Conservation (phyloP, 306 rosid species). For the Dicorynia guianensis region DNA sequence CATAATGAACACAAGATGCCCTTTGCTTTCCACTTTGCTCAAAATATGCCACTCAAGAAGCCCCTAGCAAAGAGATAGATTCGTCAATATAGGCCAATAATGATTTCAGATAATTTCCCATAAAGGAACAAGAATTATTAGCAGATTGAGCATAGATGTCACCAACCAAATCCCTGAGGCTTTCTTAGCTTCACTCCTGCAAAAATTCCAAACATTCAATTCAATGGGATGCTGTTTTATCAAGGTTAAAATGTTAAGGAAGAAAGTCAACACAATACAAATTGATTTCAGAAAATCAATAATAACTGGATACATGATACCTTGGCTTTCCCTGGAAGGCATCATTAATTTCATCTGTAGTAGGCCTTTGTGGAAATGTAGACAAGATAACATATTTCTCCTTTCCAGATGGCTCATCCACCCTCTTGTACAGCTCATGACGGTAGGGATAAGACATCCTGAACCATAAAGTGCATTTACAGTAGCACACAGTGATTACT, state of each 20-base stretch:
- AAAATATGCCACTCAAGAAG: slow-evolving; percentile 62
- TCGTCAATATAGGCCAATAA: slow-evolving; percentile 13
- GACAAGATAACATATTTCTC: slow-evolving; percentile 75
- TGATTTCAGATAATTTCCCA: neutral
- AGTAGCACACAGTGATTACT: neutral
- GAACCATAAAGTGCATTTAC: slow-evolving; percentile 16
- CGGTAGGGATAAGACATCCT: slow-evolving; percentile 75
- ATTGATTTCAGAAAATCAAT: neutral
- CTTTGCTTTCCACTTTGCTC: slow-evolving; percentile 30
- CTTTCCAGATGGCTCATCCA: slow-evolving; percentile 72
- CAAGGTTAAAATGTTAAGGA: slow-evolving; percentile 21
- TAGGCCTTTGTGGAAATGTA: slow-evolving; percentile 62
- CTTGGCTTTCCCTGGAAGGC: slow-evolving; percentile 77
- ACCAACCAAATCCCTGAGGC: slow-evolving; percentile 76
- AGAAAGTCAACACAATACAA: neutral
- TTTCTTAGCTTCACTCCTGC: slow-evolving; percentile 62
- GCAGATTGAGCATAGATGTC: slow-evolving; percentile 7
- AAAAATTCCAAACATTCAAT: slow-evolving; percentile 35
- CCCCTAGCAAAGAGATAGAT: slow-evolving; percentile 56
- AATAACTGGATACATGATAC: slow-evolving; percentile 36
- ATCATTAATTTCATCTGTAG: slow-evolving; percentile 69
- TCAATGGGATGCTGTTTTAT: neutral
- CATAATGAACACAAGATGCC: neutral
- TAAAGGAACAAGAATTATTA: neutral
- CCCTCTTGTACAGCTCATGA: slow-evolving; percentile 84